Percentiles rank a stretch among this genome's conserved stretches.
Evolutionary conservation across 2,329 filamentous ascomycete genomes (phyloP).

Genomic region (Byssoonygena ceratinophila): DNA sequence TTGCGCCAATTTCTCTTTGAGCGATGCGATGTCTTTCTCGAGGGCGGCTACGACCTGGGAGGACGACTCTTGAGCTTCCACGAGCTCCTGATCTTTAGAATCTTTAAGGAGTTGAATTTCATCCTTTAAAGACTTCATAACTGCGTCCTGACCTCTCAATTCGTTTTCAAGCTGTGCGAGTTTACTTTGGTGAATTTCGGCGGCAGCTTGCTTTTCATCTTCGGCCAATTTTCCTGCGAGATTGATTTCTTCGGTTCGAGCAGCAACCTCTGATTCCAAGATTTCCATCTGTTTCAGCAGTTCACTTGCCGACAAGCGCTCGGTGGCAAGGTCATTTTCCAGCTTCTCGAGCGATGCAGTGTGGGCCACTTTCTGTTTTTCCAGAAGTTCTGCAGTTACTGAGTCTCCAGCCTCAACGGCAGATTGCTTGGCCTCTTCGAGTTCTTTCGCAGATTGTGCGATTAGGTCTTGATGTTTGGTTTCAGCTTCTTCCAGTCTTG

Average conservation of each 20-base stretch:
- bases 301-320: constrained; percentile 10
- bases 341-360: constrained; percentile 22
- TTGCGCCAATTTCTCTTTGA: constrained; percentile 29
- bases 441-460: constrained; percentile 28
- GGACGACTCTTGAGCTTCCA: constrained; percentile 27
- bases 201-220: constrained; percentile 26
- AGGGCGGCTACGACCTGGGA: constrained; percentile 24
- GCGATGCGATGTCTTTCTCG: constrained; percentile 28
- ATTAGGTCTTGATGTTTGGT: constrained; percentile 29
- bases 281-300: constrained; percentile 14
- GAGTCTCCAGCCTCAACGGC: constrained; percentile 30
- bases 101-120: constrained; percentile 30
- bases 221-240: constrained; percentile 21
- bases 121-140: constrained; percentile 31
- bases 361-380: constrained; percentile 31
- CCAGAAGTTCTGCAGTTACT: constrained; percentile 27
- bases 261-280: constrained; percentile 20
- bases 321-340: constrained; percentile 16
- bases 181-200: constrained; percentile 19
- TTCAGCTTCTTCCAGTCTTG: constrained; percentile 31
- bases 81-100: constrained; percentile 31
- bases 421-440: constrained; percentile 31
- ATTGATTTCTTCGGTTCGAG: constrained; percentile 23
- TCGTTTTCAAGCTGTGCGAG: constrained; percentile 10
- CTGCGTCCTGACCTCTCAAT: constrained; percentile 28